Evolutionary conservation across 2,329 filamentous ascomycete species (phyloP).

Genomic region (Penicillium oxalicum): DNA sequence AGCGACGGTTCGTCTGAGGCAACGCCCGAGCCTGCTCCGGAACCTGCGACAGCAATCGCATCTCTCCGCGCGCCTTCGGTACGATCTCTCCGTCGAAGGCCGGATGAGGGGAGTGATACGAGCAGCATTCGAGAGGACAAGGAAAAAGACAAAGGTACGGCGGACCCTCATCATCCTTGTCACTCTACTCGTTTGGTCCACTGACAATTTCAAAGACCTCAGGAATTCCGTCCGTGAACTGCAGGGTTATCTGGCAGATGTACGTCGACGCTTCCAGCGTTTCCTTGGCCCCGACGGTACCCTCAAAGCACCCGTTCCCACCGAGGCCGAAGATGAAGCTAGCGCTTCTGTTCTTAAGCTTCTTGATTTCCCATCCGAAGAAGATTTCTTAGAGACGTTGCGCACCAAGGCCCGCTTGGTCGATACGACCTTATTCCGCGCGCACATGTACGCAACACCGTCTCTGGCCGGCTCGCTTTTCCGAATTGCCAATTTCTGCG

Average conservation of each 20-base stretch:
- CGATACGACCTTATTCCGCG: constrained; percentile 88
- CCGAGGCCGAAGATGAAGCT: constrained; percentile 34
- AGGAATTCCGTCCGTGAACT: constrained; percentile 74
- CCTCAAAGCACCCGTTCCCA: constrained; percentile 32
- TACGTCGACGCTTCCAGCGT: constrained; percentile 60
- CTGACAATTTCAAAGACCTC: constrained; percentile 51
- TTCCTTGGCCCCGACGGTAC: constrained; percentile 55
- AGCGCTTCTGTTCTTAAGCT: constrained; percentile 42
- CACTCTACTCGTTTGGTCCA: no score
- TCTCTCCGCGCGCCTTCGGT: constrained; percentile 33
- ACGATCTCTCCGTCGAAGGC: constrained; percentile 33
- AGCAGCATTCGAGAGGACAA: constrained; percentile 35
- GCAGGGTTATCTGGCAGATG: constrained; percentile 81
- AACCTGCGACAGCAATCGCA: constrained; percentile 14
- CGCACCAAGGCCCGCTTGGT: constrained; percentile 74
- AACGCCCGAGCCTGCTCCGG: background rate
- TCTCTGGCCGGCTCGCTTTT: constrained; percentile 83
- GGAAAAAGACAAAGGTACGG: constrained; percentile 16
- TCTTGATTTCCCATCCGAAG: constrained; percentile 46
- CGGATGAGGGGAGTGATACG: constrained; percentile 36
- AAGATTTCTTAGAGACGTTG: constrained; percentile 65
- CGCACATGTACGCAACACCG: constrained; percentile 88
- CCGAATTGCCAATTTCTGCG: constrained; percentile 93
- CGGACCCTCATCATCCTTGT: no score
- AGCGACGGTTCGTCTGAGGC: constrained; percentile 26